phyloP scores from a whole-genome alignment of 345 rosid species.

The Eucalyptus sp. region DNA sequence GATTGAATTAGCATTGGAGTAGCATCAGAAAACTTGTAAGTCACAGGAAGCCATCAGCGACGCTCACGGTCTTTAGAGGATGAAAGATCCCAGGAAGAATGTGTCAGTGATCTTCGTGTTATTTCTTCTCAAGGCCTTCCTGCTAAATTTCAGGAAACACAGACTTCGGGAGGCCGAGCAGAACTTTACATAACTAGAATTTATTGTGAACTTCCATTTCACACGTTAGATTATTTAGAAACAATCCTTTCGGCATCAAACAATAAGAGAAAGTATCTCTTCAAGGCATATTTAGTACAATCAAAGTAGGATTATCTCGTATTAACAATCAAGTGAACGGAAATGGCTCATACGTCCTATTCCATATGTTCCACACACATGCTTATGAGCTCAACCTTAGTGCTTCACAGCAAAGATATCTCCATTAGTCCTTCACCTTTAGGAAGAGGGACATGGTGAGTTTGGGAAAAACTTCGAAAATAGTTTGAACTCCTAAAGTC shows the following conservation, averaged over 20 bases:
- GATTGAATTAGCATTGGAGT: constrained; percentile 54
- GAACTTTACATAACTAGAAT: background rate
- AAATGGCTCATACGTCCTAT: background rate
- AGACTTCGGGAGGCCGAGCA: background rate
- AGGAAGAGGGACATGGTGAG: background rate
- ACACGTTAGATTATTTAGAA: background rate
- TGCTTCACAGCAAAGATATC: background rate
- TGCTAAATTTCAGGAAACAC: constrained; percentile 21
- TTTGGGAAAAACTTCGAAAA: background rate
- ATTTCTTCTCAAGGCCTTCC: constrained; percentile 74
- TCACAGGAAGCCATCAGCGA: constrained; percentile 91
- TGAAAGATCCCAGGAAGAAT: constrained; percentile 84
- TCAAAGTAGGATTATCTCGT: too few relatives aligned
- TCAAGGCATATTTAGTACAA: too few relatives aligned
- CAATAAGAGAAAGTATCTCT: background rate
- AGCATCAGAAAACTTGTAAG: constrained; percentile 78
- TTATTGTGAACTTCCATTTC: background rate
- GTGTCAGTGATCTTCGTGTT: constrained; percentile 64
- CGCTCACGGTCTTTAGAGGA: constrained; percentile 66
- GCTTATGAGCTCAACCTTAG: background rate
- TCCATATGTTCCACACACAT: background rate
- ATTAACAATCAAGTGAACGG: background rate
- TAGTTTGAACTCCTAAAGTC: background rate
- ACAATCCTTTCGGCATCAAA: background rate
- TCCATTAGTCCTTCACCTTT: background rate